A percentile compares a stretch with the other conserved stretches of the same genome.
These are phyloP conservation scores for Talaromyces sp. DNA, from an alignment of 2,329 filamentous ascomycete genomes.

Conservation along the genomic window DNA sequence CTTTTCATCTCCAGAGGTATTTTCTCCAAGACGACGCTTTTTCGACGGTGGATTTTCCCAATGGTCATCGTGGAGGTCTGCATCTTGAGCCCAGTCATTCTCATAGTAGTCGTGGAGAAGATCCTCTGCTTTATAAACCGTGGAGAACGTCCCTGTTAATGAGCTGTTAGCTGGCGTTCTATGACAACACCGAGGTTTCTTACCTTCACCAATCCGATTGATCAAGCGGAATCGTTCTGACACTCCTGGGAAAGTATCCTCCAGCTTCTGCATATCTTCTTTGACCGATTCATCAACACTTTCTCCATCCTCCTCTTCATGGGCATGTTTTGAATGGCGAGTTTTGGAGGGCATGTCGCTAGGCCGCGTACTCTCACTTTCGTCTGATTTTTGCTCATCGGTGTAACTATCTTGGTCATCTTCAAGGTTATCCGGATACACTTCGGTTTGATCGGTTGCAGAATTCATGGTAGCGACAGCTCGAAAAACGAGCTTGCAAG, in stretches of 20 bases:
- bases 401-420: background rate
- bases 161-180: background rate
- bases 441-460: background rate
- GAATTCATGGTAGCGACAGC: background rate
- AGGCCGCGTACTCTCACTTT: background rate
- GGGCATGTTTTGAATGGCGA: slow-evolving; percentile 13
- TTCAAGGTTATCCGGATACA: background rate
- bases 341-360: background rate
- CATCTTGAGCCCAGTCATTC: slow-evolving; percentile 77
- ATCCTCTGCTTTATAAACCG: slow-evolving; percentile 97
- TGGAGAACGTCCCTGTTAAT: slow-evolving; percentile 84
- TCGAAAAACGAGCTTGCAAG: background rate
- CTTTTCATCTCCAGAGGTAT: slow-evolving; percentile 31
- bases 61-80: slow-evolving; percentile 55
- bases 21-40: slow-evolving; percentile 40
- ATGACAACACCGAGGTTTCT: slow-evolving; percentile 4
- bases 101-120: slow-evolving; percentile 74
- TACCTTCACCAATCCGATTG: slow-evolving; percentile 95
- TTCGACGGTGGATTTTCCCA: slow-evolving; percentile 66
- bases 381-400: background rate
- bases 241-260: slow-evolving; percentile 77
- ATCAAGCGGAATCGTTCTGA: slow-evolving; percentile 80
- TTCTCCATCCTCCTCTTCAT: slow-evolving; percentile 28
- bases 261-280: slow-evolving; percentile 82
- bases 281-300: slow-evolving; percentile 52